Evolutionary conservation across 768 basidiomycete species (phyloP).

Genomic region (Hysterangium stoloniferum): DNA sequence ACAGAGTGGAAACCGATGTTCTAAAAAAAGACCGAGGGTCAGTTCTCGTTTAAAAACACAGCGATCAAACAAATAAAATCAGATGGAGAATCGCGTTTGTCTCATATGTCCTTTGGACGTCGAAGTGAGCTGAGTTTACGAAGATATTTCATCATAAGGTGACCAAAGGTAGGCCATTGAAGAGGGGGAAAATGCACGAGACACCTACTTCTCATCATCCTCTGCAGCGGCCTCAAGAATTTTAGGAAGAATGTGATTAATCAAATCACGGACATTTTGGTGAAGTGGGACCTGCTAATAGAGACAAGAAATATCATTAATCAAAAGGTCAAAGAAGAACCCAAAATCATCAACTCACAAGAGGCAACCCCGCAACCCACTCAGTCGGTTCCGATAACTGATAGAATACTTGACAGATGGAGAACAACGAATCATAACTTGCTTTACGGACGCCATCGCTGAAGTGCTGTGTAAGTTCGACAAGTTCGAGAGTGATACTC

Average conservation of each 20-base stretch:
- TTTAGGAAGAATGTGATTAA: slow-evolving; percentile 62
- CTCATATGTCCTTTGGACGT: too few relatives aligned
- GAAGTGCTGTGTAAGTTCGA: slow-evolving; percentile 78
- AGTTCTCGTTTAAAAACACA: slow-evolving; percentile 1
- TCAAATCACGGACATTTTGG: slow-evolving; percentile 67
- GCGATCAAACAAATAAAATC: slow-evolving; percentile 14
- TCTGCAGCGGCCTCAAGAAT: slow-evolving; percentile 85
- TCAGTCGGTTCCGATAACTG: slow-evolving; percentile 75
- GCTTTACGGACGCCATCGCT: slow-evolving; percentile 98
- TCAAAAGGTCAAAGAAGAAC: neutral
- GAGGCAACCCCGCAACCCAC: slow-evolving; percentile 68
- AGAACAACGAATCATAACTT: slow-evolving; percentile 79
- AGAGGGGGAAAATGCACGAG: slow-evolving; percentile 10
- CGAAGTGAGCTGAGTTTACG: slow-evolving; percentile 74
- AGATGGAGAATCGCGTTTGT: too few relatives aligned
- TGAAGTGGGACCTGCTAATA: slow-evolving; percentile 44
- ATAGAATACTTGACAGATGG: slow-evolving; percentile 87
- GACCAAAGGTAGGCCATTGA: too few relatives aligned
- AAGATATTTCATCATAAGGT: slow-evolving; percentile 48
- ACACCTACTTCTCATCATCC: slow-evolving; percentile 93
- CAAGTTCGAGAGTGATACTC: slow-evolving; percentile 67
- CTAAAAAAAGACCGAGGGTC: slow-evolving; percentile 32
- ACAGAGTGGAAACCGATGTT: slow-evolving; percentile 81
- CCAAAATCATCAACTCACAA: slow-evolving; percentile 36
- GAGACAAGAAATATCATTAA: slow-evolving; percentile 10